phyloP scores from a whole-genome alignment of 2,329 filamentous ascomycete genomes.

The Fusarium oligoseptatum region DNA sequence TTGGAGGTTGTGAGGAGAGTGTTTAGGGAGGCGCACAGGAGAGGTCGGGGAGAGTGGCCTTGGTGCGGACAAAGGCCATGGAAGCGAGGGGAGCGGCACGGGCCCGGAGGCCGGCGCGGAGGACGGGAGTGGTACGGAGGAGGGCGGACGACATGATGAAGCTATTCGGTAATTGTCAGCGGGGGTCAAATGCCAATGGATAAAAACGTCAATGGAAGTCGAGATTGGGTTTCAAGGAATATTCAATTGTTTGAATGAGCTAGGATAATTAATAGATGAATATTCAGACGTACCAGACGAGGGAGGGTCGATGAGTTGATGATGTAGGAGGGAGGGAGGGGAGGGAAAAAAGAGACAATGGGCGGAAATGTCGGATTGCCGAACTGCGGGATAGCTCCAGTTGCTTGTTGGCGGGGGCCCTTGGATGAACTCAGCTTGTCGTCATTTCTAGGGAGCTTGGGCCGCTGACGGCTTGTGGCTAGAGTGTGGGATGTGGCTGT shows the following conservation, averaged over 20 bases:
- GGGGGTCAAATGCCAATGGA: not conserved
- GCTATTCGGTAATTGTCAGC: conserved; percentile 34
- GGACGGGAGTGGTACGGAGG: conserved; percentile 76
- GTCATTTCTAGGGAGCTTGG: conserved; percentile 44
- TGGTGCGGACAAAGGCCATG: conserved; percentile 83
- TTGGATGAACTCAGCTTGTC: conserved; percentile 47
- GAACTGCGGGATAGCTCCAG: conserved; percentile 32
- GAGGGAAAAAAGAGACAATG: conserved; percentile 17
- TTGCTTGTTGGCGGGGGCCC: conserved; percentile 11
- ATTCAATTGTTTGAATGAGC: not conserved
- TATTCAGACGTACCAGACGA: no score
- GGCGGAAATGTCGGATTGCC: conserved; percentile 45
- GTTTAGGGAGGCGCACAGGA: conserved; percentile 53
- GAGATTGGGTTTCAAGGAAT: no score
- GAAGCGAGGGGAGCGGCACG: conserved; percentile 72
- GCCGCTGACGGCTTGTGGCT: conserved; percentile 17
- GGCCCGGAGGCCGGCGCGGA: conserved; percentile 79
- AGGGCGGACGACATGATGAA: conserved; percentile 79
- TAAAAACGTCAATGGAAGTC: not conserved
- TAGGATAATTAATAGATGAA: not conserved
- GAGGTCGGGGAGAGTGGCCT: conserved; percentile 95
- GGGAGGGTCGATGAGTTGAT: conserved; percentile 34
- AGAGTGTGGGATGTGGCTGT: conserved; percentile 16
- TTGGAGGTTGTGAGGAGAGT: not conserved
- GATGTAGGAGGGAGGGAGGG: conserved; percentile 47